Evolutionary conservation across 371 early-diverging fungal genomes (phyloP).

Genomic region (Mucor mucedo): DNA sequence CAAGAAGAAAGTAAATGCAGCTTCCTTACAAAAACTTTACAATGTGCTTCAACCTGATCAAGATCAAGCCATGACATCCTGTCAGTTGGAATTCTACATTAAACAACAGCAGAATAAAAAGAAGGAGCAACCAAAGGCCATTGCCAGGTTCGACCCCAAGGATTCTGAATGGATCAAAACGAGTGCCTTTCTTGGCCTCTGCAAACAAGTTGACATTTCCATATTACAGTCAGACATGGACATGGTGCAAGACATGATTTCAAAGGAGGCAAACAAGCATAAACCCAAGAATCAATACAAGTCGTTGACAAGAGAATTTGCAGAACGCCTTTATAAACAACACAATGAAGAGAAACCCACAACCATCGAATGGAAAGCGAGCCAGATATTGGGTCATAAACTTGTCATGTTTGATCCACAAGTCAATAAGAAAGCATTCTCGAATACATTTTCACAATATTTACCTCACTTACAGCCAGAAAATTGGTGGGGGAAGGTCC

Average conservation of each 20-base stretch:
- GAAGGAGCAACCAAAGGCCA: slow-evolving; percentile 1
- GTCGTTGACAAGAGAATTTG: slow-evolving; percentile 40
- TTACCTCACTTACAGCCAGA: slow-evolving; percentile 40
- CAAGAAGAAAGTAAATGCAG: slow-evolving; percentile 40
- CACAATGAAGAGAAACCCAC: neutral
- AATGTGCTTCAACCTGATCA: slow-evolving; percentile 14
- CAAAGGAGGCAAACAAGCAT: slow-evolving; percentile 5
- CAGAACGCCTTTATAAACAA: slow-evolving; percentile 36
- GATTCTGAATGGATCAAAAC: slow-evolving; percentile 36
- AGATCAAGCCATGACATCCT: neutral
- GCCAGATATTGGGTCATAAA: slow-evolving; percentile 27
- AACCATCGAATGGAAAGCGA: neutral
- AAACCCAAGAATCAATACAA: slow-evolving; percentile 1
- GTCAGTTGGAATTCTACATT: slow-evolving; percentile 14
- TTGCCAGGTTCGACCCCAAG: slow-evolving; percentile 9
- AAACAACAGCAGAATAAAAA: slow-evolving; percentile 18
- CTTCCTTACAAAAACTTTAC: slow-evolving; percentile 41
- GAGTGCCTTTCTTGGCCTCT: slow-evolving; percentile 32
- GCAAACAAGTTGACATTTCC: slow-evolving; percentile 30
- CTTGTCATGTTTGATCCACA: slow-evolving; percentile 33
- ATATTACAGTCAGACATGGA: slow-evolving; percentile 33
- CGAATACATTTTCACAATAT: slow-evolving; percentile 19
- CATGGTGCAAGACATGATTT: slow-evolving; percentile 29
- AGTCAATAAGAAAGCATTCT: slow-evolving; percentile 25
- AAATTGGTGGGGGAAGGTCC: slow-evolving; percentile 47